Evolutionary conservation across 257 asterid species (phyloP), one percentile per base, ranked within the genome.

Genomic region (Sherardia arvensis): DNA sequence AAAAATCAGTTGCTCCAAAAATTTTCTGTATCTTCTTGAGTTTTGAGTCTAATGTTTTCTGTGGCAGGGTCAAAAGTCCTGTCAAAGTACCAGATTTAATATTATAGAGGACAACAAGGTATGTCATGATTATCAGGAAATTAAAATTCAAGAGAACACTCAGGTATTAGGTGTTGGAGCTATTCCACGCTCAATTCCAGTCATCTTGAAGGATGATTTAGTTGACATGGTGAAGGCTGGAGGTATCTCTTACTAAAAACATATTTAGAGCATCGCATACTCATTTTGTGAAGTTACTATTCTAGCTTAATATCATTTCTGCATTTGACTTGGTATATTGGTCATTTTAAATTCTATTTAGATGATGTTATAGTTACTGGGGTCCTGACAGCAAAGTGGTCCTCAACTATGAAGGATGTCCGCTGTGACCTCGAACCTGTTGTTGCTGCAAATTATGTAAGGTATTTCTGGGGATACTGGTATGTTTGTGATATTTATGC

Each of bases 361-460:
- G 99, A 93, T 81, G 96, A 89, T 71, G 95, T 87, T 74, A 76
- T 89, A 68, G 95, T 87, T 60, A 93, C 96, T 72, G 97, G 99
- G 72, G 87, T 89, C 69, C 68, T 93, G 75, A 93, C 95, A 14
- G 94, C 96, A 68, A 89, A 77, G 78, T 93, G 99, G 99, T 87
- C 95, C 58, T 65, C 91, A 29, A 94, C 80, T 68, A 30, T 78
- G 71, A 93, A 78, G 78, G 95, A 83, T 34, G 99, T 93, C 66
- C 99, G 99, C 18, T 93, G 95, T 69, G 97, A 93, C 79, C 97
- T 93, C 74, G 99, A 93, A 34, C 99, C 99, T 63, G 94, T 93
- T 64, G 71, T 93, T 77, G 69, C 87, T 77, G 97, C 99, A 64
- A 93, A 93, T 72, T 72, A 81, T 75, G 80, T 87, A 71, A 89